Evolutionary conservation across 148 eudicot species (phyloP).

Genomic region (Diospyros lotus): DNA sequence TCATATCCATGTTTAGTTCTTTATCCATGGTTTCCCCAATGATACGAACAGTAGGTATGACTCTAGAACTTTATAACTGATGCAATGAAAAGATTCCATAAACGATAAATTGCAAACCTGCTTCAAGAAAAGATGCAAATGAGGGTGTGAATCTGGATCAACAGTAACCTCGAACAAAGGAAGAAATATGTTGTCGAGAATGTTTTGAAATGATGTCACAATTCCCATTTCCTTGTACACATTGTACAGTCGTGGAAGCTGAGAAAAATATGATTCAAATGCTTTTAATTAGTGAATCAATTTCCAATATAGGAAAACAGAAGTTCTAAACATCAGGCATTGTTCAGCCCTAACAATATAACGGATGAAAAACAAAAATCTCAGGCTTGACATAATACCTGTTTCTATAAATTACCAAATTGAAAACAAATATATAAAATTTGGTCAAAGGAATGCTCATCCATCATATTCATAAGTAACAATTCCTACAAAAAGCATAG

Average conservation of each 20-base stretch:
- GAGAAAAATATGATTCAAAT: conserved; percentile 20
- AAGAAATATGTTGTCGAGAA: conserved; percentile 96
- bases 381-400: neutral
- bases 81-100: neutral
- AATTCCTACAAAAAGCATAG: neutral
- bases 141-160: conserved; percentile 96
- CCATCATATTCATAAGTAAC: neutral
- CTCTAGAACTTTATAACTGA: neutral
- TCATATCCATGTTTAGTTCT: too few relatives aligned
- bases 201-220: conserved; percentile 90
- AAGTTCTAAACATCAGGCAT: neutral
- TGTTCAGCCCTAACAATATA: neutral
- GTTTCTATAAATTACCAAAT: neutral
- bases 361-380: neutral
- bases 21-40: neutral
- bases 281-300: neutral
- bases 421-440: too few relatives aligned
- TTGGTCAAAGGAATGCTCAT: too few relatives aligned
- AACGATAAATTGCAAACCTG: conserved; percentile 48
- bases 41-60: neutral
- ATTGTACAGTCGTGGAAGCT: conserved; percentile 96
- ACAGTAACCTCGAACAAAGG: conserved; percentile 98
- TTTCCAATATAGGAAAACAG: neutral
- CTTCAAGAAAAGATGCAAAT: conserved; percentile 86
- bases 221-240: conserved; percentile 98